A percentile compares a stretch with the other conserved stretches of the same genome.
Conservation (phyloP, 2,329 filamentous ascomycete genomes). For the Ophiostoma ips region DNA sequence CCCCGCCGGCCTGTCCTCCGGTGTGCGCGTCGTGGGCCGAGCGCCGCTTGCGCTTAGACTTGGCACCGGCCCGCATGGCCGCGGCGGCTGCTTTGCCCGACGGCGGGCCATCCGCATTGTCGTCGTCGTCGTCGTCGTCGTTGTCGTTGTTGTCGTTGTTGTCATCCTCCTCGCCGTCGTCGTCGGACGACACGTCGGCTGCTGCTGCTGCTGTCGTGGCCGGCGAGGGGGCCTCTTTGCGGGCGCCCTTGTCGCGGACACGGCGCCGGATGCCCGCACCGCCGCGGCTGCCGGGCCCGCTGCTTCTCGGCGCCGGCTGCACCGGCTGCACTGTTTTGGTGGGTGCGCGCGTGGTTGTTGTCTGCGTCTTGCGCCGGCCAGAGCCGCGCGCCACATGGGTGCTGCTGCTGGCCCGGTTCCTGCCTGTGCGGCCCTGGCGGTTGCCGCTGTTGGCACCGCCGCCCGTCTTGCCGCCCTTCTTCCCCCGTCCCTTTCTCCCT, state of each 20-base stretch:
- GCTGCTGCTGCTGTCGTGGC: background rate
- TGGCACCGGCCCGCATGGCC: background rate
- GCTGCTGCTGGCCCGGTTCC: background rate
- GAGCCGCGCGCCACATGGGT: background rate
- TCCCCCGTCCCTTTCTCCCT: background rate
- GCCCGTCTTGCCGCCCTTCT: background rate
- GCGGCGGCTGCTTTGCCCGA: background rate
- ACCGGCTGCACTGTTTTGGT: conserved; percentile 6
- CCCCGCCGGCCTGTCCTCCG: background rate
- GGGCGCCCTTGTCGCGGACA: conserved; percentile 7
- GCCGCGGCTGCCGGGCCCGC: background rate
- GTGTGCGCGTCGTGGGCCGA: background rate
- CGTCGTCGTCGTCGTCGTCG: background rate
- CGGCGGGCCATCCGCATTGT: background rate
- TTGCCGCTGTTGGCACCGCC: background rate
- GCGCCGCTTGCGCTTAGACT: background rate
- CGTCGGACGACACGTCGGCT: background rate
- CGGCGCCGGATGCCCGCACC: background rate
- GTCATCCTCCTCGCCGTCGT: background rate
- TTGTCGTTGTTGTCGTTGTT: background rate
- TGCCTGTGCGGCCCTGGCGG: background rate
- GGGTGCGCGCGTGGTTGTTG: conserved; percentile 1
- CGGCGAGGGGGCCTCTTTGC: conserved; percentile 14
- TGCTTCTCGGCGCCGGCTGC: background rate
- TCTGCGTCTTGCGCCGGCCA: conserved; percentile 2